phyloP scores from a whole-genome alignment of 495 filamentous ascomycete species.

The Penicillium bovifimosum region DNA sequence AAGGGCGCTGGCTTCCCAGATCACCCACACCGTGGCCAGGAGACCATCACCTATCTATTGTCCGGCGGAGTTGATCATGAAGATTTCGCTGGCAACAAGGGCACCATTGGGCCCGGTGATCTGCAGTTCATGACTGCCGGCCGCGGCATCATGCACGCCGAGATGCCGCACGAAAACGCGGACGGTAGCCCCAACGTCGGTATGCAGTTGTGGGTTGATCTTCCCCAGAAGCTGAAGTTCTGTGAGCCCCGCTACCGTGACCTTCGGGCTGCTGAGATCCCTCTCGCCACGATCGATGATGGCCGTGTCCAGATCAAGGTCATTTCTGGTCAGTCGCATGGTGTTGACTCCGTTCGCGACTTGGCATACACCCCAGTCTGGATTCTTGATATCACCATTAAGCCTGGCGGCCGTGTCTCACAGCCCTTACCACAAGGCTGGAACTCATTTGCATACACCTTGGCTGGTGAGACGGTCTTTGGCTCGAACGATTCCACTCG shows the following conservation, averaged over 20 bases:
- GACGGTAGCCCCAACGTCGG: slow-evolving; percentile 79
- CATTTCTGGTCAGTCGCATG: slow-evolving; percentile 77
- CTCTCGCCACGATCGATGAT: slow-evolving; percentile 59
- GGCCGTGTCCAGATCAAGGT: slow-evolving; percentile 78
- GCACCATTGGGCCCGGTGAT: slow-evolving; percentile 79
- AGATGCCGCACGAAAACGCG: slow-evolving; percentile 81
- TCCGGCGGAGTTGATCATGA: slow-evolving; percentile 86
- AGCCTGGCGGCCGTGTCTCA: slow-evolving; percentile 66
- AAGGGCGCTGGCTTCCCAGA: slow-evolving; percentile 85
- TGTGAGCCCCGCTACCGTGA: slow-evolving; percentile 93
- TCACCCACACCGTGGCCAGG: slow-evolving; percentile 71
- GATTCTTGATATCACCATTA: slow-evolving; percentile 80
- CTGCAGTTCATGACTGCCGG: slow-evolving; percentile 98
- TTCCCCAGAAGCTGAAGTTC: slow-evolving; percentile 73
- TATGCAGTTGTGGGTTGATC: slow-evolving; percentile 92
- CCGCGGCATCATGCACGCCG: slow-evolving; percentile 87
- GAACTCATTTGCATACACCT: slow-evolving; percentile 86
- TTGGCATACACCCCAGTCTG: slow-evolving; percentile 94
- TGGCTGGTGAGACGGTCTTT: slow-evolving; percentile 66
- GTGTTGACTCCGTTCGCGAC: slow-evolving; percentile 80
- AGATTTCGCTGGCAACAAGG: slow-evolving; percentile 86
- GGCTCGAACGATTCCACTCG: slow-evolving; percentile 52
- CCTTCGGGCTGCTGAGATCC: slow-evolving; percentile 70
- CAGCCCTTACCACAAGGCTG: slow-evolving; percentile 75
- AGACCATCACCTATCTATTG: slow-evolving; percentile 90